phyloP scores from a whole-genome alignment of 2,329 filamentous ascomycete species.

The Fusarium redolens region DNA sequence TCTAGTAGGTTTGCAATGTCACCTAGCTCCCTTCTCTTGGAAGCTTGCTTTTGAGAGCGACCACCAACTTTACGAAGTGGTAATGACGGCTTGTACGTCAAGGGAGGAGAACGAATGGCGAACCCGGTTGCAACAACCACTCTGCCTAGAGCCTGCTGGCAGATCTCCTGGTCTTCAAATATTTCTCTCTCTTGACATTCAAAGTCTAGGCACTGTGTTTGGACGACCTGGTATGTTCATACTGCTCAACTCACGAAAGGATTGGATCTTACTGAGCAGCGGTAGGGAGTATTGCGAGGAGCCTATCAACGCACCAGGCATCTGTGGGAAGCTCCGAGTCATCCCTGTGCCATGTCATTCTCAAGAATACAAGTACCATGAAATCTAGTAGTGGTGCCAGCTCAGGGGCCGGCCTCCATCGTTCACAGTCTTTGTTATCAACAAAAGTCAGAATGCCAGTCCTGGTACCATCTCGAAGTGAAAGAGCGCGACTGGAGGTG shows the following conservation, averaged over 20 bases:
- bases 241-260: neutral
- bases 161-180: conserved; percentile 65
- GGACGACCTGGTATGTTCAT: conserved; percentile 70
- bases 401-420: conserved; percentile 69
- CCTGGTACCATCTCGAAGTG: conserved; percentile 77
- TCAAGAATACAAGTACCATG: conserved; percentile 83
- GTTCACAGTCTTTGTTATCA: conserved; percentile 84
- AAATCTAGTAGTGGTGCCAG: conserved; percentile 61
- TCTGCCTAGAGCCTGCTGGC: conserved; percentile 60
- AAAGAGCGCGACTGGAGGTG: conserved; percentile 81
- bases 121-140: conserved; percentile 67
- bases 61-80: conserved; percentile 82
- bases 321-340: conserved; percentile 78
- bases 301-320: conserved; percentile 82
- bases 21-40: conserved; percentile 89
- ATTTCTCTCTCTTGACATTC: conserved; percentile 76
- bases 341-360: conserved; percentile 79
- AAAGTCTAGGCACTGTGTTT: conserved; percentile 79
- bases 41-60: conserved; percentile 87
- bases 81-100: conserved; percentile 86
- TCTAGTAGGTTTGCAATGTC: conserved; percentile 80
- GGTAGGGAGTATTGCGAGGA: conserved; percentile 70
- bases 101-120: conserved; percentile 87
- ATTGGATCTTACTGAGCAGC: conserved; percentile 9
- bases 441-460: conserved; percentile 74